Evolutionary conservation across 805 yeast species (phyloP).

Genomic region (Ascoidea tarda): DNA sequence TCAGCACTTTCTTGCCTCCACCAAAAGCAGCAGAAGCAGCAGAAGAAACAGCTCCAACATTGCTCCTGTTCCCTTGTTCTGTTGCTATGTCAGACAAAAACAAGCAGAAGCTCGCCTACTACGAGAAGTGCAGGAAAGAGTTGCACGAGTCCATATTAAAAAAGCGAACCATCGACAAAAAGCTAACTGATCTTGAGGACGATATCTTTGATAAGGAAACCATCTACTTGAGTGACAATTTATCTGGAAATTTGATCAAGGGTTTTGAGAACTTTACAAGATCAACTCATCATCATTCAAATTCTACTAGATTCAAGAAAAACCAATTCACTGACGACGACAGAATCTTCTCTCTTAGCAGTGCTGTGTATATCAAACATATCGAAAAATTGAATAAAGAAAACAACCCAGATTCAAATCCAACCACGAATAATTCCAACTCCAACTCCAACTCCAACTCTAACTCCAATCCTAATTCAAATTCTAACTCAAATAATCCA

Average conservation of each 20-base stretch:
- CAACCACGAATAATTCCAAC: slow-evolving; percentile 13
- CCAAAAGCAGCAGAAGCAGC: slow-evolving; percentile 16
- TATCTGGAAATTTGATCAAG: slow-evolving; percentile 67
- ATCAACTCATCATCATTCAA: slow-evolving; percentile 14
- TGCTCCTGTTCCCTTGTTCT: too few species aligned
- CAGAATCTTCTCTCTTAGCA: slow-evolving; percentile 65
- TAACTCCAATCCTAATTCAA: too few species aligned
- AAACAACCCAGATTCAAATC: slow-evolving; percentile 15
- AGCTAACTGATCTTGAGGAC: slow-evolving; percentile 55
- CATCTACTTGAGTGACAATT: slow-evolving; percentile 58
- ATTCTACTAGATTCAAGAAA: slow-evolving; percentile 20
- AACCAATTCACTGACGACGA: slow-evolving; percentile 59
- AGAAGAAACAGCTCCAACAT: too few species aligned
- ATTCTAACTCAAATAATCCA: too few species aligned
- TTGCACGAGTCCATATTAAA: slow-evolving; percentile 47
- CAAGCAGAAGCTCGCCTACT: slow-evolving; percentile 14
- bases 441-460: neutral
- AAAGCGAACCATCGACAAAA: slow-evolving; percentile 52
- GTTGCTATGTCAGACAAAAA: too few species aligned
- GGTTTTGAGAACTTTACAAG: slow-evolving; percentile 80
- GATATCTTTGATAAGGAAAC: slow-evolving; percentile 68
- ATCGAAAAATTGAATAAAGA: slow-evolving; percentile 31
- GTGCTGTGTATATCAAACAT: slow-evolving; percentile 54
- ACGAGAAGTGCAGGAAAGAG: slow-evolving; percentile 51
- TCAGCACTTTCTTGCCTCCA: too few species aligned